phyloP scores from a whole-genome alignment of 768 basidiomycete species.

The Suillus brevipes region DNA sequence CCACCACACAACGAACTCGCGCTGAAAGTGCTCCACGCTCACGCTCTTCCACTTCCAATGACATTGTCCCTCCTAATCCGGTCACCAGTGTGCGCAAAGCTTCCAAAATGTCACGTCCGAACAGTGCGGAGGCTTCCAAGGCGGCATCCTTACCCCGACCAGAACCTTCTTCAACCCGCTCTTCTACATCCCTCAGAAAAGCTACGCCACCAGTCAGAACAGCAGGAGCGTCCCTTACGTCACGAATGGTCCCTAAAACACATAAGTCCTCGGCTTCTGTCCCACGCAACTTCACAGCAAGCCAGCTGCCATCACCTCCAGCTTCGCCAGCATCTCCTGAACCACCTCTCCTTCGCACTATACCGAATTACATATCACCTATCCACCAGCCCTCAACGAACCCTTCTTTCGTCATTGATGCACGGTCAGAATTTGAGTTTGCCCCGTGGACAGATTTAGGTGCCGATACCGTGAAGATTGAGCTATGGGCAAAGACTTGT shows the following conservation, averaged over 20 bases:
- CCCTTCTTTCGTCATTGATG: conserved; percentile 69
- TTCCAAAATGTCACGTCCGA: conserved; percentile 16
- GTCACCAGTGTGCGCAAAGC: conserved; percentile 17
- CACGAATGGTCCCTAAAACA: conserved; percentile 18
- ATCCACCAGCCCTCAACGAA: conserved; percentile 84
- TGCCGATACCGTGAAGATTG: conserved; percentile 51
- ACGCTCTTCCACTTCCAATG: conserved; percentile 4
- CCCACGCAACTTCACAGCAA: conserved; percentile 25
- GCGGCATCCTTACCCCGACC: conserved; percentile 9
- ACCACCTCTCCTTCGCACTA: conserved; percentile 17
- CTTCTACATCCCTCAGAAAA: conserved; percentile 19
- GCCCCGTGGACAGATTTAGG: conserved; percentile 55
- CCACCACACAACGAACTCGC: conserved; percentile 27
- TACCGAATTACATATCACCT: conserved; percentile 74
- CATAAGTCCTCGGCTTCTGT: conserved; percentile 26
- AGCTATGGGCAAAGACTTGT: conserved; percentile 55
- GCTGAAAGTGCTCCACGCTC: conserved; percentile 28
- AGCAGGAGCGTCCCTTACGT: conserved; percentile 14
- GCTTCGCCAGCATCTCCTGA: conserved; percentile 17
- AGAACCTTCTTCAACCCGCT: conserved; percentile 14
- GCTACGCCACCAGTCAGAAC: conserved; percentile 18
- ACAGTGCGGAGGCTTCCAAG: conserved; percentile 21
- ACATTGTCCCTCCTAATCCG: not conserved
- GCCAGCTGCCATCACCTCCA: conserved; percentile 24
- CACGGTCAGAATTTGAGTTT: conserved; percentile 50